Percentiles rank a stretch among this genome's conserved stretches.
phyloP scores from a whole-genome alignment of 1,139 yeast genomes.

The Sugiyamaella grinbergsii region DNA sequence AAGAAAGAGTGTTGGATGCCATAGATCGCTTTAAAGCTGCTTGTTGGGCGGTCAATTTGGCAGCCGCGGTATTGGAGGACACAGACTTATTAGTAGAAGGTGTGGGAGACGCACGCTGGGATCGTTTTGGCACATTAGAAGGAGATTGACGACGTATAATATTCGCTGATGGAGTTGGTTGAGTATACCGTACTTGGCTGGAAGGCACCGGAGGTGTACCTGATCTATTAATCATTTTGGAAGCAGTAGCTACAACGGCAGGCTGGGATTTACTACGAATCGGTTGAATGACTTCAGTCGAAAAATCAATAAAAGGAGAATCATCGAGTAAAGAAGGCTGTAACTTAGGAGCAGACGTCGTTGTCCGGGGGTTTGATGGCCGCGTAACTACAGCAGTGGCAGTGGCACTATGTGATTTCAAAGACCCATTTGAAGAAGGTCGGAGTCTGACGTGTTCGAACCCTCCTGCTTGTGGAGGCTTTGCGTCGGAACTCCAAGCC shows the following conservation, averaged over 20 bases:
- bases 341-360: conserved; percentile 5
- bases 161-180: neutral
- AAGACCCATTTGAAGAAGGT: neutral
- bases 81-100: neutral
- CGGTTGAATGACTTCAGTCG: conserved; percentile 18
- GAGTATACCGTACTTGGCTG: neutral
- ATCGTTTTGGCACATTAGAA: neutral
- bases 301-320: conserved; percentile 21
- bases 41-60: conserved; percentile 8
- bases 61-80: neutral
- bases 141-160: conserved; percentile 6
- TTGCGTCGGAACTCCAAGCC: conserved; percentile 31
- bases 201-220: conserved; percentile 13
- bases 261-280: conserved; percentile 12
- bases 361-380: neutral
- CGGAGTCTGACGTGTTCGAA: neutral
- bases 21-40: conserved; percentile 11
- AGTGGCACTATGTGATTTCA: neutral
- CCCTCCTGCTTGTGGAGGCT: conserved; percentile 1
- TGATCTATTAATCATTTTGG: neutral
- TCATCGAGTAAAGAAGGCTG: conserved; percentile 21
- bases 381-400: neutral
- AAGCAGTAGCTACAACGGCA: neutral
- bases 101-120: neutral
- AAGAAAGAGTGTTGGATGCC: conserved; percentile 14